A percentile compares a stretch with the other conserved stretches of the same genome.
These are phyloP conservation scores for Colletotrichum lentis DNA, from an alignment of 2,329 filamentous ascomycete genomes.

Conservation along the genomic window DNA sequence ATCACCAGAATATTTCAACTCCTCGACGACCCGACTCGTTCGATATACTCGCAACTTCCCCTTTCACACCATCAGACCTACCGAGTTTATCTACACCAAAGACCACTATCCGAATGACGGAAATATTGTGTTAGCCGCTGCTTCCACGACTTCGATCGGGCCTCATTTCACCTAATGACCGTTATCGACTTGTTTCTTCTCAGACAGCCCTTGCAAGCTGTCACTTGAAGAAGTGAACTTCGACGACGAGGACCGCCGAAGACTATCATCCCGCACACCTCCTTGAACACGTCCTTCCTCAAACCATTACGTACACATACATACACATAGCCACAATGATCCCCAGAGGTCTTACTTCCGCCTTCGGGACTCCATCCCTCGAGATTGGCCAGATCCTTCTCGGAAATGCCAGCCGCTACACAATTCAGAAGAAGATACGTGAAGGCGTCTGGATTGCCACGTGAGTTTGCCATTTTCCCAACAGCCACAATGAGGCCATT, in stretches of 20 bases:
- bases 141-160: slow-evolving; percentile 8
- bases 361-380: slow-evolving; percentile 34
- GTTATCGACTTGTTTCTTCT: slow-evolving; percentile 32
- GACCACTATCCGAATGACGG: slow-evolving; percentile 26
- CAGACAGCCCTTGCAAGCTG: slow-evolving; percentile 36
- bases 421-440: slow-evolving; percentile 38
- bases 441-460: slow-evolving; percentile 36
- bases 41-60: neutral
- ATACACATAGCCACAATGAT: slow-evolving; percentile 22
- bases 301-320: too few relatives aligned
- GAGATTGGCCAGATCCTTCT: slow-evolving; percentile 36
- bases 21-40: slow-evolving; percentile 13
- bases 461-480: neutral
- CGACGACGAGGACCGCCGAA: slow-evolving; percentile 14
- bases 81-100: slow-evolving; percentile 11
- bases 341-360: slow-evolving; percentile 31
- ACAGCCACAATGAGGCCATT: neutral
- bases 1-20: neutral
- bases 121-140: slow-evolving; percentile 25
- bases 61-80: neutral
- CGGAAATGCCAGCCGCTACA: slow-evolving; percentile 35
- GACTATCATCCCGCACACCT: neutral
- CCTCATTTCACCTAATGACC: slow-evolving; percentile 28
- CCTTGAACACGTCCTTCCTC: neutral
- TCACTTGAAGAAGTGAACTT: slow-evolving; percentile 28